Evolutionary conservation across 768 basidiomycete genomes (phyloP).

Genomic region (Calocybe gangraenosa): DNA sequence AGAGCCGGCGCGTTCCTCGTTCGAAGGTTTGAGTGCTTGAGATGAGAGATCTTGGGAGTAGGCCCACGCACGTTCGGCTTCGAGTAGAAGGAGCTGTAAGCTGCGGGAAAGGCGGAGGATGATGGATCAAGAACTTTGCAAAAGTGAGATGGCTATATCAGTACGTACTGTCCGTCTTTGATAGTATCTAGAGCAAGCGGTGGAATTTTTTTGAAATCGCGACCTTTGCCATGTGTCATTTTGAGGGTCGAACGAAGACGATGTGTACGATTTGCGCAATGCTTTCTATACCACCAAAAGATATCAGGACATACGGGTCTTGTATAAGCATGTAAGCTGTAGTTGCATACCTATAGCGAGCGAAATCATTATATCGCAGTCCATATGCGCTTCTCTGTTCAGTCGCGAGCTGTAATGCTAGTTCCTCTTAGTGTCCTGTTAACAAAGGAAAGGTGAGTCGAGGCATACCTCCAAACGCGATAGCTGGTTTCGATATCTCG

Average conservation of each 20-base stretch:
- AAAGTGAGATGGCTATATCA: neutral
- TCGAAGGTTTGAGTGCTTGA: conserved; percentile 46
- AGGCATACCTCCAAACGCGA: conserved; percentile 34
- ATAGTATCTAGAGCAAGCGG: conserved; percentile 61
- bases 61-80: conserved; percentile 90
- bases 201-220: conserved; percentile 84
- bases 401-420: conserved; percentile 81
- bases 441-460: neutral
- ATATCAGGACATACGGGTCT: neutral
- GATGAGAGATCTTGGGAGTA: conserved; percentile 76
- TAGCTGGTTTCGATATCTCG: conserved; percentile 16
- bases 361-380: conserved; percentile 83
- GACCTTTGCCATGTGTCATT: conserved; percentile 84
- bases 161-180: conserved; percentile 81
- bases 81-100: conserved; percentile 80
- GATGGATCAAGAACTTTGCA: conserved; percentile 3
- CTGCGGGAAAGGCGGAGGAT: conserved; percentile 30
- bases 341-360: conserved; percentile 67
- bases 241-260: conserved; percentile 81
- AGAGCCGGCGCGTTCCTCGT: conserved; percentile 46
- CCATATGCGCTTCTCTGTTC: conserved; percentile 91
- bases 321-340: too few relatives aligned
- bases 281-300: conserved; percentile 55
- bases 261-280: conserved; percentile 89
- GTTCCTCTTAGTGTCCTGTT: neutral